Base-by-base conservation (phyloP, 176 grass and related monocot genomes). In the Phoenix roebelenii region DNA sequence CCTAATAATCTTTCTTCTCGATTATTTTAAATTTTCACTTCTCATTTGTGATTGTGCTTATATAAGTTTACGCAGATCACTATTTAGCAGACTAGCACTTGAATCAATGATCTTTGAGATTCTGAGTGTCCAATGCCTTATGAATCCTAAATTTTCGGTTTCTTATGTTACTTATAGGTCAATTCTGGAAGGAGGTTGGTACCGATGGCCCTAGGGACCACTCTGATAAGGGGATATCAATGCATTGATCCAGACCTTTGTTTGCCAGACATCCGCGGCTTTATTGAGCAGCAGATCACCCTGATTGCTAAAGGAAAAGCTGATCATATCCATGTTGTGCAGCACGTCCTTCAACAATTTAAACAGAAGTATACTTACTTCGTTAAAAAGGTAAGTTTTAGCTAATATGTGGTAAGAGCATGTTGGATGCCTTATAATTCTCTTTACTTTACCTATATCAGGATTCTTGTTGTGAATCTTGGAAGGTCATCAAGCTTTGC, bases 281-380 rank as follows among this genome's bases (percentile, higher is more conserved):
- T 95, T 80, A 95, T 95, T 79, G 90, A 95, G 57, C 90, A 95
- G 56, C 90, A 95, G 73, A 95, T 95, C 61, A 90, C 90, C 62
- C 74, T 95, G 57, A 83, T 89, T 76, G 86, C 90, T 62, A 86
- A 89, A 84, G 86, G 90, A 24, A 86, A 89, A 79, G 82, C 74
- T 63, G 81, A 87, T 72, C 77, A 95, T 82, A 55, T 68, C 61
- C 68, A 26, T 78, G 83, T 95, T 39, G 69, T 95, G 52, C 77
- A 95, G 48, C 90, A 95, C 63, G 80, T 81, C 61, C 66, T 95
- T 68, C 86, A 90, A 61, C 82, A 89, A 69, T 95, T 84, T 75
- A 79, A 78, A 78, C 70, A 79, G 65, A 95, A 95, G 39, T 95
- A 84, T 57, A 82, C 83, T 51, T 95, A 95, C 59, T 90, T 95